Conservation (phyloP, 306 rosid species). For the Vicia sativa region DNA sequence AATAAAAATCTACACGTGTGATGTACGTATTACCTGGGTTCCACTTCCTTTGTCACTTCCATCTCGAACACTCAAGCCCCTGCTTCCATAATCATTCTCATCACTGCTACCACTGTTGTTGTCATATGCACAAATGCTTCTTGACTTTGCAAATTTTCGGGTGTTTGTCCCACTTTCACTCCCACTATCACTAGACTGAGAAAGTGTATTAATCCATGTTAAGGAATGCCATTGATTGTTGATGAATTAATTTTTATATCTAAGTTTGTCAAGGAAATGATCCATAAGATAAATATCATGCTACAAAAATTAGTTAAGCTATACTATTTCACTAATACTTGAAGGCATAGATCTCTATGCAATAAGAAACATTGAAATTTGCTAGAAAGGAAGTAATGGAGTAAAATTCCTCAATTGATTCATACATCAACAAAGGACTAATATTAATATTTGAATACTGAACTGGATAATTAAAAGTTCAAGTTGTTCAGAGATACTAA, state of each 20-base stretch:
- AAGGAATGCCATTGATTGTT: conserved; percentile 34
- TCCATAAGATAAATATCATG: conserved; percentile 37
- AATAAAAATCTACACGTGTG: conserved; percentile 5
- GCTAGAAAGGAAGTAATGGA: conserved; percentile 26
- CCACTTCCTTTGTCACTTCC: conserved; percentile 74
- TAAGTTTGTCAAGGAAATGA: conserved; percentile 33
- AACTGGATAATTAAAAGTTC: conserved; percentile 23
- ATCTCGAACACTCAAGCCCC: conserved; percentile 47
- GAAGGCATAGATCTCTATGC: conserved; percentile 21
- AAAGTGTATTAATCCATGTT: conserved; percentile 37
- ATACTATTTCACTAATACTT: conserved; percentile 29
- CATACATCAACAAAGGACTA: conserved; percentile 25
- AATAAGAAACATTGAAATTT: conserved; percentile 26
- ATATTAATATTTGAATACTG: conserved; percentile 30
- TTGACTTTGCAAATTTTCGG: conserved; percentile 52
- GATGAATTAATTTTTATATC: conserved; percentile 31
- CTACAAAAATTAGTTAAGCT: conserved; percentile 22
- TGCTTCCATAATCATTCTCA: conserved; percentile 61
- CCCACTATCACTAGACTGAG: conserved; percentile 72
- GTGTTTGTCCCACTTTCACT: conserved; percentile 62
- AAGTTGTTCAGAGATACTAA: conserved; percentile 30
- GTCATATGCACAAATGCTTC: conserved; percentile 49
- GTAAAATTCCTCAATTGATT: conserved; percentile 15
- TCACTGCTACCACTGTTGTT: conserved; percentile 61
- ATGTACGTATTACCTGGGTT: conserved; percentile 57